Base-by-base conservation (phyloP, 345 rosid species). In the Litchi chinensis region DNA sequence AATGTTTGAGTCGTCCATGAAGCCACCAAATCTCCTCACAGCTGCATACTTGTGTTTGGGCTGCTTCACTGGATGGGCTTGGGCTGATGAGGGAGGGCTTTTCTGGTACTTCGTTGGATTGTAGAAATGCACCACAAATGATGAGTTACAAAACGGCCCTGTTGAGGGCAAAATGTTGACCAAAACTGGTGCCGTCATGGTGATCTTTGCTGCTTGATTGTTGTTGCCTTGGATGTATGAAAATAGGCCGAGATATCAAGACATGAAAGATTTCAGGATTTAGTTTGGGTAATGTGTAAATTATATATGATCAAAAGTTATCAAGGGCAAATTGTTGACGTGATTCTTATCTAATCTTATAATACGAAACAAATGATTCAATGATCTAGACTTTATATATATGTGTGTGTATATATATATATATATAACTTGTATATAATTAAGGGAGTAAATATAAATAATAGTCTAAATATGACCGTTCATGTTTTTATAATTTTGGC, bases 171-270 rank as follows among this genome's bases (percentile, higher is more conserved):
- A 10, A 48, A 83, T 77, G 19, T 78, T 66, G n/a, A 78, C 48
- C 73, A 78, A 24, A 68, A 82, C 79, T 74, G 82, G 84, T 18
- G 82, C 82, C 60, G 84, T 82, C 85, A 75, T 78, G 76, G 62
- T 73, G 63, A 79, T 73, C 28, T 68, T 77, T 43, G 64, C 77
- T 71, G 68, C 80, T 44, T 32, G 46, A 8, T 79, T 64, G 70
- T 81, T 83, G 65, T 78, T 81, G 76, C 86, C 87, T n/a, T 71
- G 64, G 6, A 77, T 65, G 77, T 82, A 82, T 44, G 74, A 71
- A 54, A 67, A 65, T 22, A 76, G 78, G 78, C 79, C 77, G 76
- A n/a, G 52, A 68, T 19, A 22, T 39, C 48, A 71, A 54, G 57
- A 39, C 10, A 28, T 0, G 21, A 21, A 1, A 3, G 0, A 5